Conservation (phyloP, 441 rosid species). For the Sinapis alba region DNA sequence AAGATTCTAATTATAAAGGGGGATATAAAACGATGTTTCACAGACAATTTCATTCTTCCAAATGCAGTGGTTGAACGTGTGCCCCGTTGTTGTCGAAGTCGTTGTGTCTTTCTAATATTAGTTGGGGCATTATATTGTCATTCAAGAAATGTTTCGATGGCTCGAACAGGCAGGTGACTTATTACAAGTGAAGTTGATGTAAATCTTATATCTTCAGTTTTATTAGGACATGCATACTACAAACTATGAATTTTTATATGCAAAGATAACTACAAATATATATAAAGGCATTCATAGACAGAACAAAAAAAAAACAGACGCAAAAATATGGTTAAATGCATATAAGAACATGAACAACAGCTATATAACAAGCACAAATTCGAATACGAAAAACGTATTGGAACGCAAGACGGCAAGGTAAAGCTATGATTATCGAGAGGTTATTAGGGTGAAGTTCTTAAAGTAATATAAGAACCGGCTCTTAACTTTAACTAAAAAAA, state of each 20-base stretch:
- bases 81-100: not conserved
- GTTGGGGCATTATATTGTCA: not conserved
- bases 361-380: not conserved
- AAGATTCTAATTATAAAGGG: not conserved
- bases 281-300: not conserved
- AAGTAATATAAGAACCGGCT: too few relatives aligned
- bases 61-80: not conserved
- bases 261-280: not conserved
- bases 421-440: too few relatives aligned
- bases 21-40: not conserved
- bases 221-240: not conserved
- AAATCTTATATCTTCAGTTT: not conserved
- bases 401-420: not conserved
- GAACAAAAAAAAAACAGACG: not conserved
- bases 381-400: not conserved
- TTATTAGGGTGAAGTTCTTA: too few relatives aligned
- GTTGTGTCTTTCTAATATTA: not conserved
- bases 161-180: slow-evolving; percentile 3
- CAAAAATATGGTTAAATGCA: not conserved
- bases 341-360: not conserved
- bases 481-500: too few relatives aligned
- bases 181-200: not conserved
- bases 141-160: not conserved
- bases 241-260: not conserved
- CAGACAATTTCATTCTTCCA: slow-evolving; percentile 1